phyloP scores from a whole-genome alignment of 2,329 filamentous ascomycete genomes.

The Phyllosticta capitalensis region DNA sequence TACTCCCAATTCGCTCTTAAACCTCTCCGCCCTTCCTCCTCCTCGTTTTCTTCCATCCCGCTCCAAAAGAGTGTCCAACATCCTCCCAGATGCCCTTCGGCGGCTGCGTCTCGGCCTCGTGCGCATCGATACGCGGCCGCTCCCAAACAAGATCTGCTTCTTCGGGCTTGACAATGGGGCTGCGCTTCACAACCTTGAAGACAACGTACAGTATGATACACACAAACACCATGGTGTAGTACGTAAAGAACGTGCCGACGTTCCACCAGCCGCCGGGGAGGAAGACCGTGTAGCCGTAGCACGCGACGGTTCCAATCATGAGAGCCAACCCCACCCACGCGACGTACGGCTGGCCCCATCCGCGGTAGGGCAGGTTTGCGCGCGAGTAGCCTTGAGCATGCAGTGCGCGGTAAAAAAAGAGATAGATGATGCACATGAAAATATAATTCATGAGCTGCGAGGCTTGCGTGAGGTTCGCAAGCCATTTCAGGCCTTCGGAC shows the following conservation, averaged over 20 bases:
- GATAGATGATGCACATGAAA: slow-evolving; percentile 44
- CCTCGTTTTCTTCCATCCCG: slow-evolving; percentile 13
- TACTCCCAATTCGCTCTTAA: neutral
- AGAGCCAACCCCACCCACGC: slow-evolving; percentile 40
- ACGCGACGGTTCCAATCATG: slow-evolving; percentile 42
- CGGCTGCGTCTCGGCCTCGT: slow-evolving; percentile 26
- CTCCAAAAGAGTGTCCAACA: slow-evolving; percentile 25
- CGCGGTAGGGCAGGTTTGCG: slow-evolving; percentile 35
- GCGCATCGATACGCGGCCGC: slow-evolving; percentile 30
- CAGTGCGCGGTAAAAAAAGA: slow-evolving; percentile 42
- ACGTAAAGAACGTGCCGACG: slow-evolving; percentile 43
- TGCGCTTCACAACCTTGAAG: slow-evolving; percentile 57
- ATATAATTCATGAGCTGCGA: slow-evolving; percentile 55
- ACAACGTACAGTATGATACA: slow-evolving; percentile 40
- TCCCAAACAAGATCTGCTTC: slow-evolving; percentile 41
- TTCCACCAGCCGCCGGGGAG: slow-evolving; percentile 35
- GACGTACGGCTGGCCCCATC: slow-evolving; percentile 42
- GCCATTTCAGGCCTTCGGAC: slow-evolving; percentile 23
- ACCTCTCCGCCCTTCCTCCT: neutral
- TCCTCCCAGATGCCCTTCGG: slow-evolving; percentile 29
- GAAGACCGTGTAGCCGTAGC: slow-evolving; percentile 46
- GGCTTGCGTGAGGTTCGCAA: slow-evolving; percentile 45
- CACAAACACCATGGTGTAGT: slow-evolving; percentile 39
- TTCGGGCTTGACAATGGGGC: slow-evolving; percentile 42
- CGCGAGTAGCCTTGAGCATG: slow-evolving; percentile 39